Conservation (phyloP, 2,329 filamentous ascomycete species). For the Nothopassalora personata region DNA sequence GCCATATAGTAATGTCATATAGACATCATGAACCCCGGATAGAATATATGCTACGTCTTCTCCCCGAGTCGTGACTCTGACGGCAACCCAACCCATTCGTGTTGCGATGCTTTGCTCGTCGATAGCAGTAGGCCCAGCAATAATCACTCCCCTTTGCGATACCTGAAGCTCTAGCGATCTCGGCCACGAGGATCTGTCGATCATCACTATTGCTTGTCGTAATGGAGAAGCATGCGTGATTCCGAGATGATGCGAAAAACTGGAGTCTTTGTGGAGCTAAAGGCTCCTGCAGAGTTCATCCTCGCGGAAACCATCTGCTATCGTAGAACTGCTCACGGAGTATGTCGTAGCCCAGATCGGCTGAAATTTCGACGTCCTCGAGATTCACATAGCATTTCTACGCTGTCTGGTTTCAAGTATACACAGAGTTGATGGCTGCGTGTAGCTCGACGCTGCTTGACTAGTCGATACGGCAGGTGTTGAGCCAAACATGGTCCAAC, state of each 20-base stretch:
- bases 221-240: too few relatives aligned
- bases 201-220: too few relatives aligned
- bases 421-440: constrained; percentile 15
- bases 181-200: too few relatives aligned
- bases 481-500: constrained; percentile 14
- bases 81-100: constrained; percentile 14
- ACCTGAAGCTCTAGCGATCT: too few relatives aligned
- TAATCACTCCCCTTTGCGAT: too few relatives aligned
- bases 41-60: constrained; percentile 45
- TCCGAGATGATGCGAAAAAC: constrained; percentile 3
- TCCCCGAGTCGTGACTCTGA: constrained; percentile 7
- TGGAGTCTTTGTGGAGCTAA: constrained; percentile 3
- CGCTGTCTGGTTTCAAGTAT: background rate
- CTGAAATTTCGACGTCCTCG: constrained; percentile 2
- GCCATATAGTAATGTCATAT: constrained; percentile 43
- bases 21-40: constrained; percentile 40
- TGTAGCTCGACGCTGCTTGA: constrained; percentile 9
- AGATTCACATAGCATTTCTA: constrained; percentile 13
- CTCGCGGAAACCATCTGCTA: background rate
- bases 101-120: constrained; percentile 4
- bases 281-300: constrained; percentile 9
- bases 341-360: too few relatives aligned
- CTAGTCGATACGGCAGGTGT: constrained; percentile 24
- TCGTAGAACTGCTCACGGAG: too few relatives aligned
- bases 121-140: too few relatives aligned